Base-by-base conservation (phyloP, 257 asterid genomes). In the Ilex asprella region DNA sequence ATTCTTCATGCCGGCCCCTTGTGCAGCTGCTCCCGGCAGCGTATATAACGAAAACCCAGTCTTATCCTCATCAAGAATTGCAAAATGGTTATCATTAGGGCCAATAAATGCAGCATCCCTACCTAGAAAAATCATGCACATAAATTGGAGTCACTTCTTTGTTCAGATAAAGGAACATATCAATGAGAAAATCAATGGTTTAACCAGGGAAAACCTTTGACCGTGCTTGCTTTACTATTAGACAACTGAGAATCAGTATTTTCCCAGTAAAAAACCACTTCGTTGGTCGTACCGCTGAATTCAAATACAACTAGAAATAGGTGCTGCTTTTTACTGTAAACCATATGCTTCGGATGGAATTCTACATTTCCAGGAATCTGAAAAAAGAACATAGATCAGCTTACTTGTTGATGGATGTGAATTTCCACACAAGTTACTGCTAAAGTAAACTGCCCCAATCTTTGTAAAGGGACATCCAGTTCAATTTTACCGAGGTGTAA, bases 291-390 rank as follows among this genome's bases (percentile, higher is more conserved):
- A 43, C 95, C 94, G 74, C 68, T 81, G 72, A 87, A 78, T 76
- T 91, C 96, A 76, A 80, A 89, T 62, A 78, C 82, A n/a, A 82
- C 81, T 69, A 93, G 90, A 80, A 93, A 93, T 64, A 93, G 72
- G 84, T 84, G 96, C 82, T 84, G 86, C 79, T 89, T 83, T 83
- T 74, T 93, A 76, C 99, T 82, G 75, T 93, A 82, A 44, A 74
- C 71, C 60, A 93, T 75, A 74, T 82, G 60, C 70, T 81, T 89
- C 2, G 95, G 88, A 73, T 81, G 89, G 73, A 82, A 81, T 54
- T 89, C 99, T 29, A 93, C 92, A 75, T 84, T 85, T 71, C 88
- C 99, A 69, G 97, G 99, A 59, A 87, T 73, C 99, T 93, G 87
- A 60, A 70, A 81, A 62, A 63, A 67, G 50, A 75, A 49, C 46